Evolutionary conservation across 257 asterid genomes (phyloP).

Genomic region (Eustoma russellianum): DNA sequence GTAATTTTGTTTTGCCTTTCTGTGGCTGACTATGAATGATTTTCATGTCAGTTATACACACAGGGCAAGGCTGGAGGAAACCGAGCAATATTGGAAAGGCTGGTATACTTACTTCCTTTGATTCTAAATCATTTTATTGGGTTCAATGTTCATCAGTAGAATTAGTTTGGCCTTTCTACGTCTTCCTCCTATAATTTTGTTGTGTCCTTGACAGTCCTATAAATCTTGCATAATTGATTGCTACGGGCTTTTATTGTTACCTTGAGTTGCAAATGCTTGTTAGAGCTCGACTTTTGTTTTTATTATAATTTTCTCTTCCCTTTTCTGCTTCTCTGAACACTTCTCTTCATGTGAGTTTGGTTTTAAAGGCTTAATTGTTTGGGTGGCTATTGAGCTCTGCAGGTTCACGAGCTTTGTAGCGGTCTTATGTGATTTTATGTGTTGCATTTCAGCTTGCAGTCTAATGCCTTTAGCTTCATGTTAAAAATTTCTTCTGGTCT

Average conservation of each 20-base stretch:
- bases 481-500: neutral
- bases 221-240: no score
- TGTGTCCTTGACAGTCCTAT: no score
- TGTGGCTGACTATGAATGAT: neutral
- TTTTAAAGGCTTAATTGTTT: neutral
- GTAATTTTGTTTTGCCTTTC: neutral
- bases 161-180: neutral
- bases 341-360: neutral
- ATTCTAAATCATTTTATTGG: constrained; percentile 1
- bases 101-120: constrained; percentile 43
- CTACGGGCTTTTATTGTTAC: no score
- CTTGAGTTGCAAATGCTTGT: neutral
- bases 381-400: no score
- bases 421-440: neutral
- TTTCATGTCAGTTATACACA: constrained; percentile 46
- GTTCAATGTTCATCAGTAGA: neutral
- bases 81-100: constrained; percentile 95
- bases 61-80: constrained; percentile 80
- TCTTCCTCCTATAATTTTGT: neutral
- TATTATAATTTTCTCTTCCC: no score
- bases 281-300: neutral
- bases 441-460: neutral
- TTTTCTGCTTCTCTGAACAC: neutral
- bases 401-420: no score
- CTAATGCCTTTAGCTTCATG: neutral